Evolutionary conservation across 305 asterid genomes (phyloP).

Genomic region (Plantago rigida): DNA sequence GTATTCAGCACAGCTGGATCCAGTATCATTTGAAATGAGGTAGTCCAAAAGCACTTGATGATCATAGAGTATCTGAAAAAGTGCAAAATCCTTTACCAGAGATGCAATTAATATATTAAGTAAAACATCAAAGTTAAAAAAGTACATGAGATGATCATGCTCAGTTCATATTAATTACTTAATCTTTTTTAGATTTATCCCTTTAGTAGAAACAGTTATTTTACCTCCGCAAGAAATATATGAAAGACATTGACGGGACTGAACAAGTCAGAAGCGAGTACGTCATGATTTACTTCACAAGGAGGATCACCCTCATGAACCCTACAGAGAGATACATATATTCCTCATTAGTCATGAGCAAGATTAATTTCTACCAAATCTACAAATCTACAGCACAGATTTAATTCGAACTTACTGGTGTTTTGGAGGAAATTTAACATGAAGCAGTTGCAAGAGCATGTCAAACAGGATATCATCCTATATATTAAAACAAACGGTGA

Average conservation of each 20-base stretch:
- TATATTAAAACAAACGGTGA: constrained; percentile 23
- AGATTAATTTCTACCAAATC: background rate
- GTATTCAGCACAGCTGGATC: constrained; percentile 77
- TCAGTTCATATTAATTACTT: background rate
- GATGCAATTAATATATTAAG: background rate
- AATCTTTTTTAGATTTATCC: too few species aligned
- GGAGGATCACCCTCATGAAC: constrained; percentile 25
- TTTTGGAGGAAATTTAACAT: constrained; percentile 37
- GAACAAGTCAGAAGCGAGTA: constrained; percentile 52
- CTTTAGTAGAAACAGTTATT: background rate
- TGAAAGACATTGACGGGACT: constrained; percentile 68
- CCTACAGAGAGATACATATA: constrained; percentile 34
- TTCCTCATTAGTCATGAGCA: constrained; percentile 18
- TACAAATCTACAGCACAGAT: constrained; percentile 18
- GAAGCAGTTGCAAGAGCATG: constrained; percentile 65
- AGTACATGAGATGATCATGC: constrained; percentile 6
- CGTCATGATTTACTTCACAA: constrained; percentile 29
- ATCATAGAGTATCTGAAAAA: constrained; percentile 69
- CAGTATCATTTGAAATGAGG: constrained; percentile 84
- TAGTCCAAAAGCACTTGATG: constrained; percentile 95
- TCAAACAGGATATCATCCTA: constrained; percentile 84
- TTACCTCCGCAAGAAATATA: constrained; percentile 59
- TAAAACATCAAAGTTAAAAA: constrained; percentile 9
- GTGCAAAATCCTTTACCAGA: constrained; percentile 6
- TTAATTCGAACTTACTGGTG: constrained; percentile 37